A percentile compares a stretch with the other conserved stretches of the same genome.
Evolutionary conservation across 2,329 filamentous ascomycete genomes (phyloP).

Genomic region (Neonectria faginata): DNA sequence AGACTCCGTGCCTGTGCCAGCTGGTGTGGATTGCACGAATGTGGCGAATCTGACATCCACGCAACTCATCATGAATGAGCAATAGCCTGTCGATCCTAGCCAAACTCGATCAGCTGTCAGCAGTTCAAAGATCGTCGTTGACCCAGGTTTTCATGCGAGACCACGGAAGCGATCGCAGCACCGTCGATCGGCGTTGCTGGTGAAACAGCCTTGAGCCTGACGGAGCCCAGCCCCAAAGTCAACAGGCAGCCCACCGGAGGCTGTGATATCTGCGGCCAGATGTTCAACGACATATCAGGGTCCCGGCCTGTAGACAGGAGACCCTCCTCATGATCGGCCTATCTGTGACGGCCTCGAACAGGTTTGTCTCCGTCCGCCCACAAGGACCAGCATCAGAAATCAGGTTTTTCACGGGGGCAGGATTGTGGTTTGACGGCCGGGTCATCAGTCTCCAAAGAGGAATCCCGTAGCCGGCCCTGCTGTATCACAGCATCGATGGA

Average conservation of each 20-base stretch:
- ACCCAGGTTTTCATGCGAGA: constrained; percentile 15
- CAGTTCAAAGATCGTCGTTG: constrained; percentile 18
- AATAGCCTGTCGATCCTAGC: constrained; percentile 40
- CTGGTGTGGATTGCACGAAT: constrained; percentile 38
- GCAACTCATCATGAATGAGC: constrained; percentile 30
- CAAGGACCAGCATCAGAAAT: constrained; percentile 3
- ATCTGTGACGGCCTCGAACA: constrained; percentile 12
- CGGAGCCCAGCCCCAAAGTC: not conserved
- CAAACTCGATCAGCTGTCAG: constrained; percentile 36
- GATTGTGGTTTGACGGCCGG: not conserved
- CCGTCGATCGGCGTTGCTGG: constrained; percentile 11
- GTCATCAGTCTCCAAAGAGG: constrained; percentile 4
- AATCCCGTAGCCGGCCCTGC: constrained; percentile 9
- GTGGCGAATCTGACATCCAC: constrained; percentile 38
- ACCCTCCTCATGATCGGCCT: constrained; percentile 22
- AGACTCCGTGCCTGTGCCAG: constrained; percentile 13
- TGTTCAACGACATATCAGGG: constrained; percentile 21
- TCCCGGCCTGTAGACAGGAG: constrained; percentile 11
- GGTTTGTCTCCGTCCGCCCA: constrained; percentile 25
- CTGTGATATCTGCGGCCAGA: not conserved
- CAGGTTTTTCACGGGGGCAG: not conserved
- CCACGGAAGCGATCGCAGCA: constrained; percentile 15
- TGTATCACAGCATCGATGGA: constrained; percentile 20
- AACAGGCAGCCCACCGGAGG: not conserved
- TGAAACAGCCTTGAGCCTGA: constrained; percentile 17